Evolutionary conservation across 495 filamentous ascomycete species (phyloP).

Genomic region (Jackrogersella minutella): DNA sequence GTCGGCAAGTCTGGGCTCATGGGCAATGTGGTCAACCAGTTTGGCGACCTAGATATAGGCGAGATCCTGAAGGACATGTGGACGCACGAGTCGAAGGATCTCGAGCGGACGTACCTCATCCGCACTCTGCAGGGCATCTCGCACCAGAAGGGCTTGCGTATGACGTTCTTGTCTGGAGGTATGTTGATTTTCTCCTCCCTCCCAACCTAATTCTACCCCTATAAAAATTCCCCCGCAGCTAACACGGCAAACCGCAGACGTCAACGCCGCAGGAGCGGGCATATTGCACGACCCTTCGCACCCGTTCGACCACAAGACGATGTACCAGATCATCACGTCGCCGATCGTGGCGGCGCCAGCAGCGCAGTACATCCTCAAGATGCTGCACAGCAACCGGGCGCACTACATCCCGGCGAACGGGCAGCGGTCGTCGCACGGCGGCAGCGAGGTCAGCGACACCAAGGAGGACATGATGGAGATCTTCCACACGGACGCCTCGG

Average conservation of each 20-base stretch:
- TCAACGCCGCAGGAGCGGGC: slow-evolving; percentile 91
- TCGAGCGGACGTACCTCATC: slow-evolving; percentile 96
- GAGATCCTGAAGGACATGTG: slow-evolving; percentile 96
- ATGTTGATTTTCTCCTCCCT: slow-evolving; percentile 34
- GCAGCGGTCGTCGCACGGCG: slow-evolving; percentile 66
- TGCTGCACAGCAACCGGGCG: slow-evolving; percentile 89
- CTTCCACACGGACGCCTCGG: slow-evolving; percentile 88
- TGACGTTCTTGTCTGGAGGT: slow-evolving; percentile 94
- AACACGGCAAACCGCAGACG: slow-evolving; percentile 58
- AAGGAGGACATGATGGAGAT: slow-evolving; percentile 99
- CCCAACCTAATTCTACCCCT: background rate
- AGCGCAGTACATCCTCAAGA: slow-evolving; percentile 82
- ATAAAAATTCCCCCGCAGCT: background rate
- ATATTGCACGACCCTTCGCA: slow-evolving; percentile 93
- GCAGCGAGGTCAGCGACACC: slow-evolving; percentile 74
- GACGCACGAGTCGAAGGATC: slow-evolving; percentile 98
- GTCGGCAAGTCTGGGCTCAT: slow-evolving; percentile 95
- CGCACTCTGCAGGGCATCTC: slow-evolving; percentile 93
- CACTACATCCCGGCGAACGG: slow-evolving; percentile 93
- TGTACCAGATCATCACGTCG: slow-evolving; percentile 96
- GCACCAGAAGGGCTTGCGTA: slow-evolving; percentile 89
- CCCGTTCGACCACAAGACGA: slow-evolving; percentile 94
- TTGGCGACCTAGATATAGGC: slow-evolving; percentile 94
- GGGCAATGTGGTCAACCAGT: slow-evolving; percentile 92
- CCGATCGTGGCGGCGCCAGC: slow-evolving; percentile 90